Conservation (phyloP, 768 basidiomycete genomes). For the Trichaptum fuscoviolaceum region DNA sequence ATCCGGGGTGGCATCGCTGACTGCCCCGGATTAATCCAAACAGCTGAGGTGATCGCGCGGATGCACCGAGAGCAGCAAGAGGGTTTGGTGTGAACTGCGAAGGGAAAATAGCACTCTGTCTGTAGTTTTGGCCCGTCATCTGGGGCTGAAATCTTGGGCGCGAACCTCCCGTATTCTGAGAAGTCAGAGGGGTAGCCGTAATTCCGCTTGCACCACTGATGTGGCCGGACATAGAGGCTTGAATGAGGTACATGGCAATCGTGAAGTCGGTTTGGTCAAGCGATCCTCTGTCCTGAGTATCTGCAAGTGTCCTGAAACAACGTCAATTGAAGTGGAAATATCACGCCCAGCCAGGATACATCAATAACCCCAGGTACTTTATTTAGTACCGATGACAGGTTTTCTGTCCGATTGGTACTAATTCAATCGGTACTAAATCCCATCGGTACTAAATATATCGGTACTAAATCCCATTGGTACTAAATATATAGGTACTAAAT, state of each 20-base stretch:
- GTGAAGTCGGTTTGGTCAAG: conserved; percentile 91
- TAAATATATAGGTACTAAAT: no score
- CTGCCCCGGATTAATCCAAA: no score
- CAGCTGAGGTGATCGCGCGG: no score
- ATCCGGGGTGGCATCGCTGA: no score
- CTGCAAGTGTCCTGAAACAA: conserved; percentile 76
- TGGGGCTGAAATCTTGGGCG: conserved; percentile 41
- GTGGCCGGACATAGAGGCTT: conserved; percentile 81
- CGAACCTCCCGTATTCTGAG: conserved; percentile 62
- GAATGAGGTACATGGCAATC: conserved; percentile 95
- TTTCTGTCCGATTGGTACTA: no score
- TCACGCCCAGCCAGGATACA: background rate
- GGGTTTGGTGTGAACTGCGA: conserved; percentile 4
- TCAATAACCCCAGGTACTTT: no score
- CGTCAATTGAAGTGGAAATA: conserved; percentile 2
- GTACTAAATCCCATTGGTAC: no score
- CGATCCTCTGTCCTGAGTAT: conserved; percentile 85
- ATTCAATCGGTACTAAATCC: no score
- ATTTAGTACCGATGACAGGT: conserved; percentile 88
- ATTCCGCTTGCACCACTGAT: conserved; percentile 9
- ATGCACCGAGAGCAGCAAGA: conserved; percentile 3
- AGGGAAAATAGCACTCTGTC: conserved; percentile 7
- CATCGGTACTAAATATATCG: no score
- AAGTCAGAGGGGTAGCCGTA: conserved; percentile 38
- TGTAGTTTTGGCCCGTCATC: conserved; percentile 35